These are phyloP conservation scores for Malassezia obtusa DNA, from an alignment of 1,284 basidiomycete genomes.

Conservation along the genomic window DNA sequence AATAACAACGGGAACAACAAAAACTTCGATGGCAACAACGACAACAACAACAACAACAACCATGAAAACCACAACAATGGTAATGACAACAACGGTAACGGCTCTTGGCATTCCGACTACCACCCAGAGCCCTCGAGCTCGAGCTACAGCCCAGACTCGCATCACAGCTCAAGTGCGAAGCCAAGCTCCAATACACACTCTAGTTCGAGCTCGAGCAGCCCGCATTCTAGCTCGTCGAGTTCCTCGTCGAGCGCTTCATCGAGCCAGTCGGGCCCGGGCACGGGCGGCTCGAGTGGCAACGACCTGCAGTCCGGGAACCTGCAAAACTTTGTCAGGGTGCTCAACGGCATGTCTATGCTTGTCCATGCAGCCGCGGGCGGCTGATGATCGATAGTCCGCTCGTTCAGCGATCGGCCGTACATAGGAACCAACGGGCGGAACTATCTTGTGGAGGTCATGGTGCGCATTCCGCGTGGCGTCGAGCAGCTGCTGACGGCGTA, in stretches of 20 bases:
- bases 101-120: no score
- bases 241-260: not conserved
- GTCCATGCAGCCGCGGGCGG: conserved; percentile 18
- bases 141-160: no score
- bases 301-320: conserved; percentile 25
- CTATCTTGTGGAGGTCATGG: conserved; percentile 8
- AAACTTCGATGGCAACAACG: no score
- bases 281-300: conserved; percentile 3
- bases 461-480: not conserved
- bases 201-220: conserved; percentile 3
- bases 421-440: no score
- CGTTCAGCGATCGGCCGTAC: no score
- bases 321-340: conserved; percentile 36
- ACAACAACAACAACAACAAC: not conserved
- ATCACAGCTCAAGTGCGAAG: no score
- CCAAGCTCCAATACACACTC: conserved; percentile 3
- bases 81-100: no score
- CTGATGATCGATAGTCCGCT: no score
- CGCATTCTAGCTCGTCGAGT: not conserved
- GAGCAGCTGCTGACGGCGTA: conserved; percentile 11
- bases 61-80: not conserved
- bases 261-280: not conserved
- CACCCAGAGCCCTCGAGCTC: conserved; percentile 3
- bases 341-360: conserved; percentile 39
- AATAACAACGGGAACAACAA: no score